These are phyloP conservation scores for Pseudozyma hubeiensis DNA, from an alignment of 1,284 basidiomycete genomes.

Conservation along the genomic window DNA sequence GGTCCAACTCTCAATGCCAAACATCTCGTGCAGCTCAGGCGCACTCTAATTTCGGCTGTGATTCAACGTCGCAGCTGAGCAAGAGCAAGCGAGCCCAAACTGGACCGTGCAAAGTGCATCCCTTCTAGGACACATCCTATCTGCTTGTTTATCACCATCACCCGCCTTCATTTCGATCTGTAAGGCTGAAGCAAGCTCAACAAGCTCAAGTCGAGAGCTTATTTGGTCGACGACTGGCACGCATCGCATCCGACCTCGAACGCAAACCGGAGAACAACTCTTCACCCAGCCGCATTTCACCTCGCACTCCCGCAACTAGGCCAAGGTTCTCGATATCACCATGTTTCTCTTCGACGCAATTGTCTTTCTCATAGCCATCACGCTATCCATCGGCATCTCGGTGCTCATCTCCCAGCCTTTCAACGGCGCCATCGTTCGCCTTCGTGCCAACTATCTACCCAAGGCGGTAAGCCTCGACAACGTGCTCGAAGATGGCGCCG, in stretches of 20 bases:
- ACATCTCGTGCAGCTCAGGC: constrained; percentile 1
- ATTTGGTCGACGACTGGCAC: not conserved
- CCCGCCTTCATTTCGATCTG: not conserved
- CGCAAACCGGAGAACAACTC: too few species aligned
- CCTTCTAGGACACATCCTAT: not conserved
- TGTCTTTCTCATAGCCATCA: constrained; percentile 50
- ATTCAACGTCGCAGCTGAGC: too few species aligned
- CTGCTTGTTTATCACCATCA: not conserved
- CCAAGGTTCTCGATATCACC: not conserved
- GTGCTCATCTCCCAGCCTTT: constrained; percentile 63
- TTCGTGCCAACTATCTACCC: constrained; percentile 67
- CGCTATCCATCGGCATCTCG: constrained; percentile 51
- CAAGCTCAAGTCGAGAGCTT: not conserved
- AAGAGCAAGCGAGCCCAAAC: not conserved
- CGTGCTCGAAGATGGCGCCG: constrained; percentile 62
- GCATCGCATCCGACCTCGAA: not conserved
- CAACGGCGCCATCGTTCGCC: constrained; percentile 60
- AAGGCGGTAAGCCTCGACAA: constrained; percentile 65
- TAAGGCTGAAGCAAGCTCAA: not conserved
- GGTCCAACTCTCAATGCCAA: not conserved
- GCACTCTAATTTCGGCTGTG: not conserved
- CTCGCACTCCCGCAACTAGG: not conserved
- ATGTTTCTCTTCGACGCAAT: constrained; percentile 46
- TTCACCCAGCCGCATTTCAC: not conserved
- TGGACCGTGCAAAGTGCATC: not conserved